Conservation (phyloP, 306 rosid genomes). For the Bauhinia variegata region DNA sequence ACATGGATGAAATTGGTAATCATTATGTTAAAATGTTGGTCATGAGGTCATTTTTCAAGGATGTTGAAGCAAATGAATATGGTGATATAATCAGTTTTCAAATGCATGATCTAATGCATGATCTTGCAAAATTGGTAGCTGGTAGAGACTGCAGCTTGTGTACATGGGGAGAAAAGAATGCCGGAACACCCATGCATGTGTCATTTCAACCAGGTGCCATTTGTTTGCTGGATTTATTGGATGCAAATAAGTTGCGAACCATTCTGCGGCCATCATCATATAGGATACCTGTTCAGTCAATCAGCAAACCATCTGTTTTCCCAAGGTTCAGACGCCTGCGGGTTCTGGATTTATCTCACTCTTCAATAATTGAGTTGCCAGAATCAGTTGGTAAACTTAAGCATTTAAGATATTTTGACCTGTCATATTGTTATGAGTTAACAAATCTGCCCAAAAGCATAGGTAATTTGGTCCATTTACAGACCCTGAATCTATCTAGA, state of each 20-base stretch:
- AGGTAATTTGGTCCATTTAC: background rate
- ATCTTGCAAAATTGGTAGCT: background rate
- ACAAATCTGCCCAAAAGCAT: background rate
- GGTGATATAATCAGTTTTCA: background rate
- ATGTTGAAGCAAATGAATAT: background rate
- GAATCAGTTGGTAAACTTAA: background rate
- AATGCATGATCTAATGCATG: conserved; percentile 3
- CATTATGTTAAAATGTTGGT: background rate
- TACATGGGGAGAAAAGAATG: background rate
- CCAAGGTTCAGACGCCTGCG: background rate
- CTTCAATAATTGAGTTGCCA: background rate
- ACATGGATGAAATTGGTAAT: background rate
- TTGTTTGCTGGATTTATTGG: background rate
- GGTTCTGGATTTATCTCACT: background rate
- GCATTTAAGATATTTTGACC: background rate
- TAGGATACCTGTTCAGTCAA: too few relatives aligned
- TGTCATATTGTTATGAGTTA: background rate
- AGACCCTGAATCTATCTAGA: background rate
- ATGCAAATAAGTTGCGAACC: background rate
- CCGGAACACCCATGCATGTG: background rate
- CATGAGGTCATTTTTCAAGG: background rate
- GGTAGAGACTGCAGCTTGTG: background rate
- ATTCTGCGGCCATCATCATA: background rate
- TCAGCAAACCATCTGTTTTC: background rate
- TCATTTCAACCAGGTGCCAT: background rate